Conservation (phyloP, 768 basidiomycete genomes). For the Leccinum subgranulosum region DNA sequence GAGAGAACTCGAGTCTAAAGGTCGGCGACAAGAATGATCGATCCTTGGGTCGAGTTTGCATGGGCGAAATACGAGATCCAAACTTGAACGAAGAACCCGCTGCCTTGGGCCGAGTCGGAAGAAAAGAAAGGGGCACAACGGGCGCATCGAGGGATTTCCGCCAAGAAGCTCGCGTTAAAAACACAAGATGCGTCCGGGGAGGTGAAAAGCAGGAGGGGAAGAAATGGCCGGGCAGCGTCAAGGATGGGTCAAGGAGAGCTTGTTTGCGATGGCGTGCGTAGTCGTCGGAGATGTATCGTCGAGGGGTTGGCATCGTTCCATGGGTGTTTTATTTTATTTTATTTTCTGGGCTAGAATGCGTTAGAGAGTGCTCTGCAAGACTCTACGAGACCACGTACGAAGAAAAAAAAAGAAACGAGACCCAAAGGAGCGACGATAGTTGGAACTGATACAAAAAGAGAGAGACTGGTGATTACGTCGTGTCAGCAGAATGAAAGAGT, state of each 20-base stretch:
- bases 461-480: not conserved
- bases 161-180: slow-evolving; percentile 3
- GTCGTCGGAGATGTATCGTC: not conserved
- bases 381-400: not conserved
- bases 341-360: not conserved
- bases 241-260: not conserved
- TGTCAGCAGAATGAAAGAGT: not conserved
- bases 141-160: slow-evolving; percentile 4
- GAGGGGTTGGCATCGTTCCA: not conserved
- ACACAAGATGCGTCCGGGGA: slow-evolving; percentile 1
- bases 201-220: not conserved
- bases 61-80: not conserved
- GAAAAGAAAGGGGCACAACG: slow-evolving; percentile 1
- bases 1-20: not conserved
- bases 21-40: not conserved
- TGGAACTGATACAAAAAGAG: not conserved
- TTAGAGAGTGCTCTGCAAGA: not conserved
- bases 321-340: slow-evolving; percentile 5
- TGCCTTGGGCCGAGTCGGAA: not conserved
- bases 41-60: not conserved
- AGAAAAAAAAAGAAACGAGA: not conserved
- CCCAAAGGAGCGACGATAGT: not conserved
- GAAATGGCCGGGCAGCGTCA: not conserved
- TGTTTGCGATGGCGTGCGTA: not conserved
- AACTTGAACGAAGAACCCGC: not conserved